Evolutionary conservation across 441 rosid genomes (phyloP).

Genomic region (Caryocar brasiliense): DNA sequence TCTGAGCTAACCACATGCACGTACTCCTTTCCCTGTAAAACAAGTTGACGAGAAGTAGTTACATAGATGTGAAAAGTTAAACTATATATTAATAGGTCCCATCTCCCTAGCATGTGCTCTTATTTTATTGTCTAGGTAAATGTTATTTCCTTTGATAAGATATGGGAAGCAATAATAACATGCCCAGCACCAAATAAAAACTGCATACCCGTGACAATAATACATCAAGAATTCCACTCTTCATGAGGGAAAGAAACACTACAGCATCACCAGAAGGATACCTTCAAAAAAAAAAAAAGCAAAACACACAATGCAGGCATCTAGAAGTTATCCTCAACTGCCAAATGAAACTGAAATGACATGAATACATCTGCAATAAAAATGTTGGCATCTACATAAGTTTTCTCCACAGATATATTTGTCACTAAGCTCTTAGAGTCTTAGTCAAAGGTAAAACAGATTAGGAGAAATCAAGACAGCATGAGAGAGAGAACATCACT

Average conservation of each 20-base stretch:
- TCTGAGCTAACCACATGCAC: conserved; percentile 37
- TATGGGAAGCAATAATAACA: not conserved
- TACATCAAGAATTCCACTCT: conserved; percentile 38
- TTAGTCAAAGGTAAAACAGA: too few species aligned
- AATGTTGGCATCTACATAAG: too few species aligned
- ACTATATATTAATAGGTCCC: not conserved
- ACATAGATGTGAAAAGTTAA: not conserved
- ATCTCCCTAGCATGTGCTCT: not conserved
- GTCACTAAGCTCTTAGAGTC: too few species aligned
- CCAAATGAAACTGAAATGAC: too few species aligned
- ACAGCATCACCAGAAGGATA: conserved; percentile 28
- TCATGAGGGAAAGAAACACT: conserved; percentile 34
- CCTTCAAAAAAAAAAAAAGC: conserved; percentile 19
- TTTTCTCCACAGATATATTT: too few species aligned
- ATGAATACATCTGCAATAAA: too few species aligned
- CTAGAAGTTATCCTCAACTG: too few species aligned
- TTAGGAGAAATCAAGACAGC: not conserved
- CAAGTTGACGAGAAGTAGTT: conserved; percentile 8
- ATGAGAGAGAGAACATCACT: not conserved
- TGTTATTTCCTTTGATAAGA: not conserved
- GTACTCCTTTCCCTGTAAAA: conserved; percentile 61
- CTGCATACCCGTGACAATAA: conserved; percentile 39
- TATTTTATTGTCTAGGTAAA: not conserved
- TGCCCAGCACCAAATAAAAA: not conserved
- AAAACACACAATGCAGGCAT: too few species aligned